Evolutionary conservation across 106 monocot genomes (phyloP), one percentile per base, ranked within the genome.

Genomic region (Platanthera guangdongensis): DNA sequence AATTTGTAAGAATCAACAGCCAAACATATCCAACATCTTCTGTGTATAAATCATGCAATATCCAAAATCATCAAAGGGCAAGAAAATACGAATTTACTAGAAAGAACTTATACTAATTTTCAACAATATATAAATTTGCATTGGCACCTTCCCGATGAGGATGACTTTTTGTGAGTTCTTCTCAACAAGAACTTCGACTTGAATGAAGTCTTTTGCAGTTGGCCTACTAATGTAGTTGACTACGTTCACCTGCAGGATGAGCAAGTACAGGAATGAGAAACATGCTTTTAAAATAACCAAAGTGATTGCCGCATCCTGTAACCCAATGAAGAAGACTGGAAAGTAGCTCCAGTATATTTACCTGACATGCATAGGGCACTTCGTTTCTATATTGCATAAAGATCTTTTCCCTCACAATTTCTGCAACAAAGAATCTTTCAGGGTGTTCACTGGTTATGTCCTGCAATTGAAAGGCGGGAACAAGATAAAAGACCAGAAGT

Each of bases 401-500:
- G 13, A 99, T 92, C 63, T 99, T 99, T 78, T 99, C 97, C 71
- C 97, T 89, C n/a, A 99, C 89, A 84, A 99, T 94, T 85, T 99
- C 97, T 28, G 79, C 86, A 47, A 99, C 84, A 84, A 99, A 99
- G 77, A 99, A 99, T 82, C 97, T 94, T 85, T 99, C 97, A 72
- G 97, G 94, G 64, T 99, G 97, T 68, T 99, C 97, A 65, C 97
- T 99, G 54, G 87, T 78, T 73, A 99, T 99, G 63, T 91, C 96
- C 96, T 97, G 79, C 68, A 82, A 82, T 5, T 57, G 16, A 16
- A 75, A 68, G 77, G n/a, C 46, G 51, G 0, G 52, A n/a, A 77
- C 10, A 78, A 39, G 51, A 75, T 50, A 71, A 45, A 50, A 55
- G 28, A 48, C 49, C 6, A 1, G 10, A 19, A 39, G 39, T 39